Percentiles rank a stretch among this genome's conserved stretches.
Evolutionary conservation across 805 yeast species (phyloP).

Genomic region (Sugiyamaella chiloensis): DNA sequence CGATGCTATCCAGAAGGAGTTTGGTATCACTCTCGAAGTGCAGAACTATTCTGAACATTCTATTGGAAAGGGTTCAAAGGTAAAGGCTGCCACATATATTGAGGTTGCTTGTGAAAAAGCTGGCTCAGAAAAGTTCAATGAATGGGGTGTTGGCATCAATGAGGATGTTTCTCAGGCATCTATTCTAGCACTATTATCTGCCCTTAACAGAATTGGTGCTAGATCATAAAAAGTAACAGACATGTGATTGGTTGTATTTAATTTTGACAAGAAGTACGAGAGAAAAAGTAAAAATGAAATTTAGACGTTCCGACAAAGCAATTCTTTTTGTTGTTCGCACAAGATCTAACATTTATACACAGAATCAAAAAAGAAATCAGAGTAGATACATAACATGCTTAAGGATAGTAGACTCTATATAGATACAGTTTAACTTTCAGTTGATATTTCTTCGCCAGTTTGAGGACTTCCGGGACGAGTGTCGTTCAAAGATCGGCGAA

Average conservation of each 20-base stretch:
- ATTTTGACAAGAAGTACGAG: too few species aligned
- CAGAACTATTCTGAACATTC: constrained; percentile 76
- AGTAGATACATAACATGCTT: too few species aligned
- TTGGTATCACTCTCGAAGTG: constrained; percentile 55
- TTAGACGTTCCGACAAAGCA: too few species aligned
- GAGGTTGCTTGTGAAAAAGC: constrained; percentile 49
- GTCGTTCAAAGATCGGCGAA: constrained; percentile 55
- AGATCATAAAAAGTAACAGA: background rate
- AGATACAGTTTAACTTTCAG: background rate
- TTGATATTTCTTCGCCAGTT: background rate
- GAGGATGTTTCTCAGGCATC: constrained; percentile 89
- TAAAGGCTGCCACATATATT: constrained; percentile 78
- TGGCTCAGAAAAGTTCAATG: constrained; percentile 37
- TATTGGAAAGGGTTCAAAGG: constrained; percentile 65
- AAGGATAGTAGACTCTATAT: too few species aligned
- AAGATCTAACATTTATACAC: too few species aligned
- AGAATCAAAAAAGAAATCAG: too few species aligned
- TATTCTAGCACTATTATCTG: constrained; percentile 46
- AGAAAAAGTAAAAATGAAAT: too few species aligned
- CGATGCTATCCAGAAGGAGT: constrained; percentile 52
- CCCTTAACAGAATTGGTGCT: constrained; percentile 35
- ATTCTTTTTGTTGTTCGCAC: too few species aligned
- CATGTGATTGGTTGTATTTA: background rate
- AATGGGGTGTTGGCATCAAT: constrained; percentile 92
- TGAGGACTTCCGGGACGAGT: background rate